Evolutionary conservation across 31 red algal genomes (phyloP), one percentile per base, ranked within the genome.

Genomic region (Odonthalia washingtoniensis): DNA sequence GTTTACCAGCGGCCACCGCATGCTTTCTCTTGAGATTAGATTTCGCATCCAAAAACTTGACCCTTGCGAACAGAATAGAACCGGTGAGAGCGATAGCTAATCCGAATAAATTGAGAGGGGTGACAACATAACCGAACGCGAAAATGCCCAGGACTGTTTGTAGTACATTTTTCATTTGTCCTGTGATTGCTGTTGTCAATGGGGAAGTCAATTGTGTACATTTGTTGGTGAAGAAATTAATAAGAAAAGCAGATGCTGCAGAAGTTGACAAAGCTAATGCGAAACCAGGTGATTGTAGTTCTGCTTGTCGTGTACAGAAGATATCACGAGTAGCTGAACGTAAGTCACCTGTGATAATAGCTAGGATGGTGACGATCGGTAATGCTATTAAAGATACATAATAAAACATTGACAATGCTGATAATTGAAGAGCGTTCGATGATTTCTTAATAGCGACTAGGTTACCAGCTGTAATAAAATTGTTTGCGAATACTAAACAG

Each of bases 161-260:
- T 35, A 98, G 72, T 32, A 95, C 65, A 46, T 98, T 98, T 82
- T 98, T 98, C 85, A 95, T 95, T 81, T 95, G 93, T n/a, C 96
- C 93, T 9, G 96, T 89, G 35, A 98, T 94, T 14, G 96, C 93
- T 40, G 96, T 98, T 27, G 89, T 94, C 35, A 98, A 87, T 3
- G 96, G 93, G 14, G 86, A 92, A 41, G 92, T 98, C 36, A 91
- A 82, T 65, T 95, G 90, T n/a, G 93, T 95, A 74, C 93, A 95
- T 77, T 90, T 88, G 75, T 93, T 93, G n/a, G 96, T 98, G 84
- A 92, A 91, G 75, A 94, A 95, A 87, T 98, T 98, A 75, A 98
- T 94, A 57, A 94, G 88, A 77, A 98, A 94, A 28, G 93, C 93
- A 61, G 96, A 95, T 17, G 90, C 91, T 17, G 96, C 90, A 1